Conservation (phyloP, 768 basidiomycete species). For the Serendipita indica region DNA sequence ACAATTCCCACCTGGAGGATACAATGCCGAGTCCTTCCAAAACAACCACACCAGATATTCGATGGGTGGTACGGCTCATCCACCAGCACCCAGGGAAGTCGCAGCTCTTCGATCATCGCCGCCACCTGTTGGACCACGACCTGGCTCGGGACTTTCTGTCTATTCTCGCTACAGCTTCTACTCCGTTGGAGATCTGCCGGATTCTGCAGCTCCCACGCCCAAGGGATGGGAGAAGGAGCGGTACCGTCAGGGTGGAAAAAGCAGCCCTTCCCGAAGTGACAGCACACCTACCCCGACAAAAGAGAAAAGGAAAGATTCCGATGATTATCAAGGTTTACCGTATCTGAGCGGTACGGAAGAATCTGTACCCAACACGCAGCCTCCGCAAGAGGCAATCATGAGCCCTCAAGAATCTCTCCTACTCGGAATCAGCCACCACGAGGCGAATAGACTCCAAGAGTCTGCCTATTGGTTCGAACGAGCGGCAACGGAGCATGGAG, state of each 20-base stretch:
- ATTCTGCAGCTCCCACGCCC: not conserved
- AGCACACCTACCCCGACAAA: slow-evolving; percentile 9
- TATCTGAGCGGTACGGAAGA: not conserved
- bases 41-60: not conserved
- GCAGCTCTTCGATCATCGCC: not conserved
- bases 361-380: not conserved
- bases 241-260: not conserved
- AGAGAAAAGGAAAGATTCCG: not conserved
- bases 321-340: not conserved
- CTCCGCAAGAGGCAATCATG: not conserved
- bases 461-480: slow-evolving; percentile 63
- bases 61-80: not conserved
- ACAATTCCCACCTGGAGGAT: not conserved
- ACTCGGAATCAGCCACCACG: slow-evolving; percentile 64
- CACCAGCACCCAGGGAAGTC: slow-evolving; percentile 2
- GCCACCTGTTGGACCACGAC: not conserved
- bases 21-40: not conserved
- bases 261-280: not conserved
- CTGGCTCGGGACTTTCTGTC: not conserved
- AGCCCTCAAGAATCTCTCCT: slow-evolving; percentile 52
- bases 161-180: slow-evolving; percentile 7
- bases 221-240: slow-evolving; percentile 4
- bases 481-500: slow-evolving; percentile 57
- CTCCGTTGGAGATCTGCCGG: not conserved
- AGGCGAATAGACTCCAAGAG: slow-evolving; percentile 52